A percentile compares a stretch with the other conserved stretches of the same genome.
Conservation (phyloP, 352 stramenopile species). For the Globisporangium iwayamae region DNA sequence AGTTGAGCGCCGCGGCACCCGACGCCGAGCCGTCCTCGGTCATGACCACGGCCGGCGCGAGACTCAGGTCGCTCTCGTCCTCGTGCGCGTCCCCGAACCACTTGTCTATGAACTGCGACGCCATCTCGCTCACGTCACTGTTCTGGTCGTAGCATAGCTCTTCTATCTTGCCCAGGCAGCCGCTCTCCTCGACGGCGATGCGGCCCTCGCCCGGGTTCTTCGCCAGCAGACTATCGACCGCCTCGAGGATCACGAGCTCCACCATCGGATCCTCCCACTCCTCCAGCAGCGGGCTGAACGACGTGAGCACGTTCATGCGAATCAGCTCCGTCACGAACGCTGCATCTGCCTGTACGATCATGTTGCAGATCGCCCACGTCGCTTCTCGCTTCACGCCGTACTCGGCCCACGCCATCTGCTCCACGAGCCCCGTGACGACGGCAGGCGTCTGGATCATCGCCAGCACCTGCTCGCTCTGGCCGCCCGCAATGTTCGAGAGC, state of each 20-base stretch:
- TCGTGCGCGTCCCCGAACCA: constrained; percentile 61
- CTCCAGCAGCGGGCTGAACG: constrained; percentile 68
- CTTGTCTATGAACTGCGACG: constrained; percentile 76
- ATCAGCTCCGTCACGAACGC: constrained; percentile 66
- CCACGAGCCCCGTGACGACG: constrained; percentile 60
- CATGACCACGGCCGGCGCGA: constrained; percentile 51
- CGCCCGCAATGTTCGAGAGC: constrained; percentile 82
- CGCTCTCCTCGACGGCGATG: constrained; percentile 75
- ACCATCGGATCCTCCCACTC: constrained; percentile 86
- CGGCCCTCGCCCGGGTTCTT: constrained; percentile 61
- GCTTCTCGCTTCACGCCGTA: constrained; percentile 83
- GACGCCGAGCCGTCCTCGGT: constrained; percentile 13
- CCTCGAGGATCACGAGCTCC: constrained; percentile 82
- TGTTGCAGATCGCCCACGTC: constrained; percentile 85
- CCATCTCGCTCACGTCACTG: constrained; percentile 69
- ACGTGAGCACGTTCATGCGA: constrained; percentile 67
- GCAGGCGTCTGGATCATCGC: constrained; percentile 70
- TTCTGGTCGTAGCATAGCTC: constrained; percentile 83
- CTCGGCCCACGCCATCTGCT: constrained; percentile 87
- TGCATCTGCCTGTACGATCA: constrained; percentile 66
- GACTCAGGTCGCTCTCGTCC: constrained; percentile 39
- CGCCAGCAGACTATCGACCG: constrained; percentile 64
- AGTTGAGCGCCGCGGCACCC: constrained; percentile 47
- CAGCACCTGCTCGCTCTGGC: constrained; percentile 67
- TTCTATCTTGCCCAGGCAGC: constrained; percentile 73